phyloP scores from a whole-genome alignment of 768 basidiomycete species.

The Leucocoprinus leucothites region DNA sequence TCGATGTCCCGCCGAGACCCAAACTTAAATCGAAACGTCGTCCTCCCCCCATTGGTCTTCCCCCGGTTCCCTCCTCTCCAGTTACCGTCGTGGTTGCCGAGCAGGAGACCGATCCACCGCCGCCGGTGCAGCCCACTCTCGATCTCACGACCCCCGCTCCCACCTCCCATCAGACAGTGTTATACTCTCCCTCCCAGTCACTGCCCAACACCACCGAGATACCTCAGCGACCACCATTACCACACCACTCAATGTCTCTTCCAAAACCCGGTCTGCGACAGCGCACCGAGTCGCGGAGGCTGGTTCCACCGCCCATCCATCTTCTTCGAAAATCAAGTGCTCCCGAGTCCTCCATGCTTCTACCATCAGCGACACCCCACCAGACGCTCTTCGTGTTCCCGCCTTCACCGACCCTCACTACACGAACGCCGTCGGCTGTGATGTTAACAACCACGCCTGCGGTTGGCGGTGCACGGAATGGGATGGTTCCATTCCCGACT shows the following conservation, averaged over 20 bases:
- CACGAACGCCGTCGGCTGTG: conserved; percentile 77
- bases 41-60: conserved; percentile 55
- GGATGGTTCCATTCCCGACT: conserved; percentile 51
- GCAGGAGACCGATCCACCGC: conserved; percentile 17
- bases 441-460: conserved; percentile 63
- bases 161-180: conserved; percentile 1
- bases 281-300: conserved; percentile 54
- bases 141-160: conserved; percentile 9
- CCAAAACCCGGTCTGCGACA: conserved; percentile 39
- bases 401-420: conserved; percentile 60
- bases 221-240: conserved; percentile 13
- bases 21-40: conserved; percentile 52
- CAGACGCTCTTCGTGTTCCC: conserved; percentile 88
- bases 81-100: conserved; percentile 46
- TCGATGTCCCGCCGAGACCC: conserved; percentile 36
- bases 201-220: conserved; percentile 18
- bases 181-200: conserved; percentile 6
- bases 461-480: conserved; percentile 17
- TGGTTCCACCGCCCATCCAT: conserved; percentile 54
- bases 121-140: conserved; percentile 13
- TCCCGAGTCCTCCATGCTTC: conserved; percentile 21
- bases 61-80: conserved; percentile 74
- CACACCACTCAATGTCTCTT: conserved; percentile 19
- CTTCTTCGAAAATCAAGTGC: conserved; percentile 36
- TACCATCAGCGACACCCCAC: conserved; percentile 52